These are phyloP conservation scores for Candida cerambycidarum DNA, from an alignment of 805 yeast species.

Conservation along the genomic window DNA sequence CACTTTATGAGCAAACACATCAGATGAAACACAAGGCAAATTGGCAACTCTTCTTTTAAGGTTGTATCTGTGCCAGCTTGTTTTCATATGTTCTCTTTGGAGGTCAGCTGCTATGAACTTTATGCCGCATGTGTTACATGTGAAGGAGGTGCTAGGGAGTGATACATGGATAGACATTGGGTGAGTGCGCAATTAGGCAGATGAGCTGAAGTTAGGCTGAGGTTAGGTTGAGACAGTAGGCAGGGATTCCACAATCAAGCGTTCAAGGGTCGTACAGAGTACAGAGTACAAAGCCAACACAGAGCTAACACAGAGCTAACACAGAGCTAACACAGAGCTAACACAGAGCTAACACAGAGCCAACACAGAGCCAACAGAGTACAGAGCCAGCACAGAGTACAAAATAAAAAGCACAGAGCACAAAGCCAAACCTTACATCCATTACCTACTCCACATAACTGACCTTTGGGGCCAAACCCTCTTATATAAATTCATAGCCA, in stretches of 20 bases:
- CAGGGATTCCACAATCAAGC: no score
- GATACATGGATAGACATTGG: conserved; percentile 4
- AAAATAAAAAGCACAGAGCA: conserved; percentile 22
- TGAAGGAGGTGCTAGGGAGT: conserved; percentile 27
- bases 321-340: no score
- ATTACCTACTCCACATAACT: neutral
- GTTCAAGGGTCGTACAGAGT: no score
- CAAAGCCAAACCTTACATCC: no score
- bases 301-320: no score
- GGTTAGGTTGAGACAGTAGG: no score
- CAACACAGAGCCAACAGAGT: no score
- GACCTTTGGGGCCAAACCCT: conserved; percentile 83
- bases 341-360: no score
- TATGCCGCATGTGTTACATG: conserved; percentile 43
- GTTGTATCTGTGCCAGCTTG: conserved; percentile 48
- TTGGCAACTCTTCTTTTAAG: conserved; percentile 47
- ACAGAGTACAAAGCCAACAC: no score
- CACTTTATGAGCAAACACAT: conserved; percentile 69
- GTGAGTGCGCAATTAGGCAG: no score
- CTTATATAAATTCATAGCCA: conserved; percentile 91
- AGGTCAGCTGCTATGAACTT: conserved; percentile 37
- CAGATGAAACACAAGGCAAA: conserved; percentile 70
- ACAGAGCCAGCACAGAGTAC: no score
- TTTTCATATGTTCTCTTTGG: conserved; percentile 44
- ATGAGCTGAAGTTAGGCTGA: no score